phyloP scores from a whole-genome alignment of 2,329 filamentous ascomycete species.

The Penicillium freii region DNA sequence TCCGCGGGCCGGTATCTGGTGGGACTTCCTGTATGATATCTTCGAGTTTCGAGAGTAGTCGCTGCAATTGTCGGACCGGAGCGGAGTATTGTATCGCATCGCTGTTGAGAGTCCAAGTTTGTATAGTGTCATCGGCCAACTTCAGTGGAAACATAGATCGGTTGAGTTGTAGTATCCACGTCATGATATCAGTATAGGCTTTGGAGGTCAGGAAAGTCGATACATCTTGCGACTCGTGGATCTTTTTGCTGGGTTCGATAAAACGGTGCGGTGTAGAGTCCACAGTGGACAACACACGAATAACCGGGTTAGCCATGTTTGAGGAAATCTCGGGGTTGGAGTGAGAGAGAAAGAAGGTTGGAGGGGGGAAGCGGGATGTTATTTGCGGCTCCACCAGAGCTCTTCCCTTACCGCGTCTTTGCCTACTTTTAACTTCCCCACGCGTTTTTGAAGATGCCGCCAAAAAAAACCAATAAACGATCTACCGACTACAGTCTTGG shows the following conservation, averaged over 20 bases:
- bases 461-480: conserved; percentile 1
- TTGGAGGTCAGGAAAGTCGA: conserved; percentile 72
- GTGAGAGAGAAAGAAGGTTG: neutral
- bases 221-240: conserved; percentile 82
- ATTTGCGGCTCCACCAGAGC: conserved; percentile 7
- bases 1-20: conserved; percentile 77
- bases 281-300: conserved; percentile 47
- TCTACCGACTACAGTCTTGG: conserved; percentile 9
- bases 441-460: conserved; percentile 1
- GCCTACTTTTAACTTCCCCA: neutral
- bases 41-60: conserved; percentile 64
- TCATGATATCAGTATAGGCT: conserved; percentile 83
- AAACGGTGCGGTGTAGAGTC: conserved; percentile 59
- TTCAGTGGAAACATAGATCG: conserved; percentile 75
- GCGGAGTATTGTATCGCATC: conserved; percentile 51
- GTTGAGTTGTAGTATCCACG: conserved; percentile 88
- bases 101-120: conserved; percentile 51
- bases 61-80: conserved; percentile 63
- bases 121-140: conserved; percentile 35
- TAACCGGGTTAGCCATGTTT: conserved; percentile 22
- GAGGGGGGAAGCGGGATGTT: conserved; percentile 18
- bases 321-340: neutral
- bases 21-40: conserved; percentile 73
- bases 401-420: conserved; percentile 3
- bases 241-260: conserved; percentile 69